A percentile compares a stretch with the other conserved stretches of the same genome.
phyloP scores from a whole-genome alignment of 1,284 basidiomycete species.

The Trichosporon sp. region DNA sequence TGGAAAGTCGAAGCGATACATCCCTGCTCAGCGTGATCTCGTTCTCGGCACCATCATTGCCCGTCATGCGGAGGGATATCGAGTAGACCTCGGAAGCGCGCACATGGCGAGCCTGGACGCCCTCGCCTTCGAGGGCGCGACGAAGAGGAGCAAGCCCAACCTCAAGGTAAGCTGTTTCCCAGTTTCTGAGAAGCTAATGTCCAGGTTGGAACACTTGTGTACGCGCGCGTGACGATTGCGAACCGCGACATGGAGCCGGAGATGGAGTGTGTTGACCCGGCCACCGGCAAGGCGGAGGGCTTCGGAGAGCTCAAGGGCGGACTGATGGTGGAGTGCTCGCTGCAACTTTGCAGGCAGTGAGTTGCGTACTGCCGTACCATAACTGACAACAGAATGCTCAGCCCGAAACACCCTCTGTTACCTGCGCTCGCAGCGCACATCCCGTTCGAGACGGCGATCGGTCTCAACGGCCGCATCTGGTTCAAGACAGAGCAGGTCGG shows the following conservation, averaged over 20 bases:
- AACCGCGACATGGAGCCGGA: slow-evolving; percentile 61
- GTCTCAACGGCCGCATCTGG: slow-evolving; percentile 60
- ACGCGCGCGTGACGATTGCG: slow-evolving; percentile 58
- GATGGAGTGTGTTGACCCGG: slow-evolving; percentile 59
- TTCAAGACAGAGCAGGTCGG: slow-evolving; percentile 54
- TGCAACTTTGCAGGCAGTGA: slow-evolving; percentile 53
- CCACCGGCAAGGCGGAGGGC: slow-evolving; percentile 59
- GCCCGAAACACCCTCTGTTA: slow-evolving; percentile 54
- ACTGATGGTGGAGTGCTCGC: slow-evolving; percentile 49
- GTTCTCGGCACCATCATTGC: slow-evolving; percentile 60
- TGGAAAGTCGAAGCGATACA: slow-evolving; percentile 56
- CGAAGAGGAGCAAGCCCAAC: slow-evolving; percentile 60
- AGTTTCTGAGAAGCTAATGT: not conserved
- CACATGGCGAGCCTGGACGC: slow-evolving; percentile 58
- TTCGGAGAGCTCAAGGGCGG: slow-evolving; percentile 59
- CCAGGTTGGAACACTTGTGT: slow-evolving; percentile 60
- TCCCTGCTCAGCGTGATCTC: slow-evolving; percentile 57
- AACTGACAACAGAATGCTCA: slow-evolving; percentile 49
- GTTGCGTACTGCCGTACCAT: slow-evolving; percentile 26
- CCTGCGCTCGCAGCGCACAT: slow-evolving; percentile 45
- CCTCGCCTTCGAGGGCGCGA: slow-evolving; percentile 62
- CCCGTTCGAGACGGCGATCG: slow-evolving; percentile 60
- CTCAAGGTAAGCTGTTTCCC: slow-evolving; percentile 53
- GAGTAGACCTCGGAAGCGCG: slow-evolving; percentile 60
- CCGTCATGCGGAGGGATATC: slow-evolving; percentile 59